phyloP scores from a whole-genome alignment of 176 grass and related monocot species.

The Juncus effusus region DNA sequence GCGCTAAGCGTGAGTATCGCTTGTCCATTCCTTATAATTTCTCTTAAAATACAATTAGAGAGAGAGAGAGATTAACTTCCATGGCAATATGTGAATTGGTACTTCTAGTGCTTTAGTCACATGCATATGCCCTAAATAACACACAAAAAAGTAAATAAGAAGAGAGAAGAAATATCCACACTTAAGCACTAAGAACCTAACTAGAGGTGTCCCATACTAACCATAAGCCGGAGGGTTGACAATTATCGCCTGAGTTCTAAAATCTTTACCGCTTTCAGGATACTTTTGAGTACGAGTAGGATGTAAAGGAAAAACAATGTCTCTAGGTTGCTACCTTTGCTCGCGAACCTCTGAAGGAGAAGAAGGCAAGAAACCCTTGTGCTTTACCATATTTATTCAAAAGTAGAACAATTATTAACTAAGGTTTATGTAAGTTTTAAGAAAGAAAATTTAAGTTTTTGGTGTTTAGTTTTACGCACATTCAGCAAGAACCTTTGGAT shows the following conservation, averaged over 20 bases:
- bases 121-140: constrained; percentile 81
- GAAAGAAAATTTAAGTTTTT: background rate
- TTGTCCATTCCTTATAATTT: background rate
- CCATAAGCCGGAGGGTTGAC: constrained; percentile 91
- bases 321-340: constrained; percentile 90
- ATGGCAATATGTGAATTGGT: constrained; percentile 99
- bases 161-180: background rate
- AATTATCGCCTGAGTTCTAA: constrained; percentile 91
- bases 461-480: constrained; percentile 46
- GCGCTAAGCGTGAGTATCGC: background rate
- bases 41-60: background rate
- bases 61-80: constrained; percentile 77
- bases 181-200: background rate
- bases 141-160: constrained; percentile 32
- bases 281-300: constrained; percentile 69
- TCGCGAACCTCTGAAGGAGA: constrained; percentile 80
- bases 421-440: constrained; percentile 2
- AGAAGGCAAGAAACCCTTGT: constrained; percentile 98
- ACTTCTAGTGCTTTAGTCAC: constrained; percentile 88
- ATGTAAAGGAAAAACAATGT: constrained; percentile 78
- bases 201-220: constrained; percentile 28
- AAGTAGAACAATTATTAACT: constrained; percentile 11
- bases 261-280: constrained; percentile 59
- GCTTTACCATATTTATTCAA: constrained; percentile 87
- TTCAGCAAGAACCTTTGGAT: constrained; percentile 94